Base-by-base conservation (phyloP, 2,329 filamentous ascomycete species). In the Pezicula rhizophila region DNA sequence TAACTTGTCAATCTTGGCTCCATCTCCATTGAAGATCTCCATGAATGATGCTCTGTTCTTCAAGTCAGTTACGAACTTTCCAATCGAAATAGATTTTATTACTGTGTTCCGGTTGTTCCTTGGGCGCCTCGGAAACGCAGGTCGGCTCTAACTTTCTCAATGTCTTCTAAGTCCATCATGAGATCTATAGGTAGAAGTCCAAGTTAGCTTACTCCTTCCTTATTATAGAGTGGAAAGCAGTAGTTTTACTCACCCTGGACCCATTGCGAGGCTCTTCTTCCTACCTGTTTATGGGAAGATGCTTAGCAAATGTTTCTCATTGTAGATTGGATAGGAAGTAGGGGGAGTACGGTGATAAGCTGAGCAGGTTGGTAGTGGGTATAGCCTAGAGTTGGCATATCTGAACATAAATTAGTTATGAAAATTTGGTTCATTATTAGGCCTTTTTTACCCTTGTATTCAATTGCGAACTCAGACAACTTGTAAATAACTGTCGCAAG, bases 401-500 rank as follows among this genome's bases (percentile, higher is more conserved):
- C 75, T 69, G 3, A 23, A 7, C 23, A 23, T 23, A 23, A 23
- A 23, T 23, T 23, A 23, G 23, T 23, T 23, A 23, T 23, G 5
- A 23, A 23, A 23, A 5, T 23, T 23, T 7, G 23, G 23, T 23
- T 23, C 23, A 23, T 23, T 23, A 23, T 23, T 23, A 23, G 23
- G 23, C 23, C 3, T 23, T 7, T 5, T 23, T 23, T 23, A 23
- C 23, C 23, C 23, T 89, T 89, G 74, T 84, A 84, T 64, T 90
- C 64, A 51, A 84, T 65, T 5, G 89, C 85, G 64, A 95, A 93
- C 28, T 75, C 66, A 20, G 78, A 74, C 25, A 96, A 75, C 67
- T 90, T 90, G 53, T 79, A 71, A 56, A 95, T 84, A 48, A 90
- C 84, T 58, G 82, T 88, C 46, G 89, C 88, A 6, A 95, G 69